These are phyloP conservation scores for Arthroderma sp. DNA, from an alignment of 2,329 filamentous ascomycete genomes.

Conservation along the genomic window DNA sequence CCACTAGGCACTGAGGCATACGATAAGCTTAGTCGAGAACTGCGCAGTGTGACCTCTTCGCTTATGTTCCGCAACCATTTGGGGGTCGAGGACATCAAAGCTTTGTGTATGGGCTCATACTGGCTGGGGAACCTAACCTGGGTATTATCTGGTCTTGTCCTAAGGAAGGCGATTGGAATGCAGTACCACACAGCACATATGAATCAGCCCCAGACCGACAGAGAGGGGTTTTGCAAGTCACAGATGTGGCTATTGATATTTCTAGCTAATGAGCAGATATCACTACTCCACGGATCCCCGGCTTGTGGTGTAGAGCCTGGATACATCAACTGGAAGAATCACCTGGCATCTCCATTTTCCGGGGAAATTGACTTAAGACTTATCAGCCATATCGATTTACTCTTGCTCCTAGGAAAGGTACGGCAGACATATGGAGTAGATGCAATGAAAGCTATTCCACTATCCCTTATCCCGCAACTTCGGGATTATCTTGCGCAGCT, in stretches of 20 bases:
- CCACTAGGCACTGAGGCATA: conserved; percentile 36
- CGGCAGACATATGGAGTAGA: conserved; percentile 16
- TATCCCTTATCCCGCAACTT: conserved; percentile 11
- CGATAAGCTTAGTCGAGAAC: conserved; percentile 41
- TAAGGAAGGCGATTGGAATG: conserved; percentile 34
- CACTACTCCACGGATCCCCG: conserved; percentile 9
- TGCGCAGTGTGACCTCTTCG: conserved; percentile 40
- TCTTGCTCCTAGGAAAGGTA: conserved; percentile 10
- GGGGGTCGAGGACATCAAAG: conserved; percentile 41
- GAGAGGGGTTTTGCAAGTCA: conserved; percentile 17
- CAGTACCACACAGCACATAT: conserved; percentile 24
- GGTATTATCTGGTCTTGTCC: conserved; percentile 35
- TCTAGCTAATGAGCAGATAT: conserved; percentile 13
- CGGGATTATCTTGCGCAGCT: conserved; percentile 22
- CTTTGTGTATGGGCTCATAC: conserved; percentile 43
- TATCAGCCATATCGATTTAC: conserved; percentile 12
- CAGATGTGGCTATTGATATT: conserved; percentile 34
- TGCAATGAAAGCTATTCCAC: conserved; percentile 16
- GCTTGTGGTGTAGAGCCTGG: conserved; percentile 9
- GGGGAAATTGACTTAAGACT: conserved; percentile 19
- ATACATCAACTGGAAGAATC: conserved; percentile 14
- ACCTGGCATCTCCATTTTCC: conserved; percentile 35
- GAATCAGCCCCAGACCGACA: conserved; percentile 11
- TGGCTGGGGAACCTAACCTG: conserved; percentile 45
- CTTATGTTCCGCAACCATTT: conserved; percentile 43